These are phyloP conservation scores for Fusarium virguliforme DNA, from an alignment of 2,329 filamentous ascomycete genomes.

Conservation along the genomic window DNA sequence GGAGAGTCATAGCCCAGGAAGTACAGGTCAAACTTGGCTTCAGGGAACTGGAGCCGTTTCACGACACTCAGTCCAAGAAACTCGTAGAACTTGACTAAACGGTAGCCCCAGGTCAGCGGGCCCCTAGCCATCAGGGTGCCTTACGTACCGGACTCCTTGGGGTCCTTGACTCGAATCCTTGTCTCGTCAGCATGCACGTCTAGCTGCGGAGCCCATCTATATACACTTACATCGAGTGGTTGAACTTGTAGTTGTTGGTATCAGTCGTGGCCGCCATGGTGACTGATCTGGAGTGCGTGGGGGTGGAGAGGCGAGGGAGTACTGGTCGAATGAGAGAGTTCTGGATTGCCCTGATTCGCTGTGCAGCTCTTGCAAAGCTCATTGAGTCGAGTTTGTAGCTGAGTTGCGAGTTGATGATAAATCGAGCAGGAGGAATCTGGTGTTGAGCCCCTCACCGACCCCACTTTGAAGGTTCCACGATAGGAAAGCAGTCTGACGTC, in stretches of 20 bases:
- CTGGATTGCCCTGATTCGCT: slow-evolving; percentile 48
- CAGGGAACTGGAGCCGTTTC: slow-evolving; percentile 85
- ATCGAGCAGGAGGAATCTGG: slow-evolving; percentile 17
- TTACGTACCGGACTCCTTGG: slow-evolving; percentile 78
- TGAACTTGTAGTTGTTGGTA: slow-evolving; percentile 83
- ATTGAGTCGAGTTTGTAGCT: slow-evolving; percentile 36
- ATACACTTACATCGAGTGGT: slow-evolving; percentile 84
- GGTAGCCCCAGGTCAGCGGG: slow-evolving; percentile 21
- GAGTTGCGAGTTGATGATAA: slow-evolving; percentile 11
- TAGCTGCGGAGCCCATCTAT: neutral
- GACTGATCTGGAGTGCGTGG: slow-evolving; percentile 64
- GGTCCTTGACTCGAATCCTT: slow-evolving; percentile 96
- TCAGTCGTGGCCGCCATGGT: slow-evolving; percentile 85
- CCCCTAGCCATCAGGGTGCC: slow-evolving; percentile 44
- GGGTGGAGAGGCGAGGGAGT: slow-evolving; percentile 14
- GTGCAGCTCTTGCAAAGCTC: slow-evolving; percentile 48
- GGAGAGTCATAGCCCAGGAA: slow-evolving; percentile 92
- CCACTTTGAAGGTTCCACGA: slow-evolving; percentile 29
- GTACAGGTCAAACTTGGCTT: slow-evolving; percentile 95
- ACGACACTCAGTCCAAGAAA: slow-evolving; percentile 90
- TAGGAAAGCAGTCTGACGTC: slow-evolving; percentile 34
- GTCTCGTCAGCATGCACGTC: slow-evolving; percentile 32
- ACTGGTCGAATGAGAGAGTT: slow-evolving; percentile 36
- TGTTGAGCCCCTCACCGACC: slow-evolving; percentile 34
- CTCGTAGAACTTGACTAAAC: slow-evolving; percentile 89